A percentile compares a stretch with the other conserved stretches of the same genome.
Evolutionary conservation across 2,329 filamentous ascomycete genomes (phyloP).

Genomic region (Periglandula ipomoeae): DNA sequence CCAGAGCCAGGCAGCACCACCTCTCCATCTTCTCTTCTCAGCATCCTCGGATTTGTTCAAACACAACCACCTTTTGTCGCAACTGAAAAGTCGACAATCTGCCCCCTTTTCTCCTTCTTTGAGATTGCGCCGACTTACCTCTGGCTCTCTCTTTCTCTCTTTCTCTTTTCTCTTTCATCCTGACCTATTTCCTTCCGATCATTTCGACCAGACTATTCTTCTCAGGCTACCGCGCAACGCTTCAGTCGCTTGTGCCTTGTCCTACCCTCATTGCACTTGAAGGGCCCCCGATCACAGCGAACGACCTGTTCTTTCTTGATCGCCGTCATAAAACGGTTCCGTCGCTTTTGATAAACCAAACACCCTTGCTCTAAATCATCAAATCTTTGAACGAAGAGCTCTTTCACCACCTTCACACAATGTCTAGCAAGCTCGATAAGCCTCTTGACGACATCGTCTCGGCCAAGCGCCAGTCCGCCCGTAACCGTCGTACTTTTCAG

Average conservation of each 20-base stretch:
- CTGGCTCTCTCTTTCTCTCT: background rate
- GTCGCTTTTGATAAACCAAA: background rate
- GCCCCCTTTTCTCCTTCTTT: background rate
- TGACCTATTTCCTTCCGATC: background rate
- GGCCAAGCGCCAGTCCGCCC: slow-evolving; percentile 54
- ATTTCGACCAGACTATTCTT: slow-evolving; percentile 4
- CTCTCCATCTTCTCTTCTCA: background rate
- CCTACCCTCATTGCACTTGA: background rate
- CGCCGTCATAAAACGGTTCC: background rate
- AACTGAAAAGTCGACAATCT: background rate
- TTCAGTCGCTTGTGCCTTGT: background rate
- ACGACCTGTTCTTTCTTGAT: background rate
- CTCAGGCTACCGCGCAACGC: slow-evolving; percentile 3
- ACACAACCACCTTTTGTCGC: background rate
- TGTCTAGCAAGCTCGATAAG: slow-evolving; percentile 94
- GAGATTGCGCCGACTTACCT: background rate
- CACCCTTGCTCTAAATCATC: background rate
- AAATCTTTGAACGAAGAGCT: background rate
- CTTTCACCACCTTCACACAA: slow-evolving; percentile 37
- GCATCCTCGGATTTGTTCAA: slow-evolving; percentile 4
- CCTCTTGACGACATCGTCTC: slow-evolving; percentile 96
- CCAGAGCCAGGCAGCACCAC: background rate
- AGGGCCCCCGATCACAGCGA: background rate
- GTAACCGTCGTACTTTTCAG: slow-evolving; percentile 36
- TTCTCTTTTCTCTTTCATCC: background rate